Base-by-base conservation (phyloP, 371 early-diverging fungal species). In the Mortierella sp. region DNA sequence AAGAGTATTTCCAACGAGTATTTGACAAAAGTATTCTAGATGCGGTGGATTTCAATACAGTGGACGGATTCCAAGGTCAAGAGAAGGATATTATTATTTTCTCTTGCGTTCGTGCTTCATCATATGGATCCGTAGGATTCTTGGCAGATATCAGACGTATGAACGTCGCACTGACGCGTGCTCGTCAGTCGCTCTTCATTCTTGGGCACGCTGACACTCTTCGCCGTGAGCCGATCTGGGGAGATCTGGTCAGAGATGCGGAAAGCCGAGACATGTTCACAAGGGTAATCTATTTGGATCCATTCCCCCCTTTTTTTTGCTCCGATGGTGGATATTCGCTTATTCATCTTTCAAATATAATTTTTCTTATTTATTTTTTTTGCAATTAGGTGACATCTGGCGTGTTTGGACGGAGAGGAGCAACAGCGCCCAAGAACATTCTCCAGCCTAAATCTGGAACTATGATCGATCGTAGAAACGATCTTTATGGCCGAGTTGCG, bases 61-160 rank as follows among this genome's bases (percentile, higher is more conserved):
- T 96, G 63, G 99, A 99, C 83, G 97, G 98, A n/a, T 99, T 98
- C 83, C 99, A 99, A 87, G 99, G 99, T 13, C 98, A 98, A 85
- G 99, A 99, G 75, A 97, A 96, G 83, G 98, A 97, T 38, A 94
- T 98, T 40, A 95, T 98, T 55, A 93, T 98, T 58, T 94, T 98
- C 63, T 97, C 97, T 0, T 96, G 97, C 70, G 99, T 99, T 11
- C 91, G 99, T 50, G 95, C 97, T 2, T 68, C 76, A 13, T 62
- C 68, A 80, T 85, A 76, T 13, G 83, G 87, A 4, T 90, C 94
- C 11, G 94, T 99, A 58, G 99, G 99, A 32, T 99, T 99, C 83
- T 85, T 98, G 71, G 86, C 92, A 13, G 99, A 99, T 84, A 86
- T 88, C 33, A 87, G 94, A 53, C 91, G 98, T 58, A 92, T 97